Conservation (phyloP, 148 eudicot species). For the Arctostaphylos glauca region DNA sequence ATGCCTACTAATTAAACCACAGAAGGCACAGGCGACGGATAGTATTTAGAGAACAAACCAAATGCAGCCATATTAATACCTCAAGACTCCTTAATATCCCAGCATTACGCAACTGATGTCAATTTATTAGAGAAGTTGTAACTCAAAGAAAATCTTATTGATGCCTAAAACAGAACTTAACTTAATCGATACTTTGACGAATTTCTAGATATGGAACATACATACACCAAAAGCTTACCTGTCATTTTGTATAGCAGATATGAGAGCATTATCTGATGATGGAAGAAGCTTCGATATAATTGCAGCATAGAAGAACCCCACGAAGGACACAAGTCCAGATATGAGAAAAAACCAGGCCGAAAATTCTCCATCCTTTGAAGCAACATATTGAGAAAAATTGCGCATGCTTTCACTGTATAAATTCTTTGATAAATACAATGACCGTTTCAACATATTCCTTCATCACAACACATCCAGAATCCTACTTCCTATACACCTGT, state of each 20-base stretch:
- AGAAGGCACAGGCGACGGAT: too few relatives aligned
- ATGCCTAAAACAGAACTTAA: neutral
- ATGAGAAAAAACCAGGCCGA: constrained; percentile 43
- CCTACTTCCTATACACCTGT: neutral
- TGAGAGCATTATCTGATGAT: constrained; percentile 38
- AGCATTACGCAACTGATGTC: neutral
- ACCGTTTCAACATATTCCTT: neutral
- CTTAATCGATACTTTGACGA: neutral
- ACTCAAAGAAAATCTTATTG: neutral
- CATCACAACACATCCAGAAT: neutral
- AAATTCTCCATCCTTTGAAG: constrained; percentile 9
- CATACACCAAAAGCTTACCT: constrained; percentile 32
- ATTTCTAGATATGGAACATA: neutral
- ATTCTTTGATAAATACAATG: neutral
- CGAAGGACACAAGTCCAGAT: constrained; percentile 43
- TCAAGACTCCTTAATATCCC: neutral
- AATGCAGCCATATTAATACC: neutral
- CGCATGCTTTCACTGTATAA: neutral
- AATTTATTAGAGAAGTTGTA: neutral
- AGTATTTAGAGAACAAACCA: neutral
- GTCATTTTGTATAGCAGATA: constrained; percentile 59
- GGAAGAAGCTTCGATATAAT: constrained; percentile 62
- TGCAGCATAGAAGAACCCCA: constrained; percentile 50
- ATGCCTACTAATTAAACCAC: neutral
- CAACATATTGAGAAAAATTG: constrained; percentile 6